phyloP scores from a whole-genome alignment of 169 alveolate genomes.

The Babesia sp. region DNA sequence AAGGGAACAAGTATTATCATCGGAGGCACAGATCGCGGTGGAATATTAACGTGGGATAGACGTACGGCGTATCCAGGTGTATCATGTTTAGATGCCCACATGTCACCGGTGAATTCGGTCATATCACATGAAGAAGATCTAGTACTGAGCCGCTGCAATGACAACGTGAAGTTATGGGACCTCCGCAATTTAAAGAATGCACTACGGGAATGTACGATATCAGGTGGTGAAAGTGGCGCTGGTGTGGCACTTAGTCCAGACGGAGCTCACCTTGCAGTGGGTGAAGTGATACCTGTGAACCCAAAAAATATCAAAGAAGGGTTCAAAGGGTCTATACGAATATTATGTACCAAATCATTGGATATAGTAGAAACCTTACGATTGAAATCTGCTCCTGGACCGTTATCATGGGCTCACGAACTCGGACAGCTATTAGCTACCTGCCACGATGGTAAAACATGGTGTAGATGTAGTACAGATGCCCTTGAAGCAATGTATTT shows the following conservation, averaged over 20 bases:
- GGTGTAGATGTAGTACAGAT: conserved; percentile 36
- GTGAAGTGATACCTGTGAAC: conserved; percentile 34
- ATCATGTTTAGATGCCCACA: conserved; percentile 34
- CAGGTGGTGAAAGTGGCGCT: conserved; percentile 22
- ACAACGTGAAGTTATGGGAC: conserved; percentile 56
- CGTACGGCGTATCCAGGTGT: conserved; percentile 35
- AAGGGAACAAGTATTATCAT: conserved; percentile 7
- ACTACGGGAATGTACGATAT: not conserved
- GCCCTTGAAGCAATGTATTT: conserved; percentile 38
- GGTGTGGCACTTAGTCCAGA: conserved; percentile 56
- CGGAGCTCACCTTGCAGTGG: conserved; percentile 38
- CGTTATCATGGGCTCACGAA: conserved; percentile 54
- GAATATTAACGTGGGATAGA: conserved; percentile 48
- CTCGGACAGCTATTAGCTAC: conserved; percentile 42
- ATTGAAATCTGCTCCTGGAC: conserved; percentile 34
- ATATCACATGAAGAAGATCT: conserved; percentile 27
- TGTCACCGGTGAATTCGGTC: conserved; percentile 17
- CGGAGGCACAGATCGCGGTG: conserved; percentile 57
- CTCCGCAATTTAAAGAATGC: conserved; percentile 24
- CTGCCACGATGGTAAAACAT: conserved; percentile 53
- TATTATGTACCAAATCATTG: conserved; percentile 6
- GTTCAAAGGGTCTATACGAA: conserved; percentile 16
- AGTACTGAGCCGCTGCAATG: conserved; percentile 31
- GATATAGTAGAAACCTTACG: not conserved
- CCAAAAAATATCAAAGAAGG: conserved; percentile 53